Evolutionary conservation across 1,284 basidiomycete species (phyloP).

Genomic region (Golubevia sp.): DNA sequence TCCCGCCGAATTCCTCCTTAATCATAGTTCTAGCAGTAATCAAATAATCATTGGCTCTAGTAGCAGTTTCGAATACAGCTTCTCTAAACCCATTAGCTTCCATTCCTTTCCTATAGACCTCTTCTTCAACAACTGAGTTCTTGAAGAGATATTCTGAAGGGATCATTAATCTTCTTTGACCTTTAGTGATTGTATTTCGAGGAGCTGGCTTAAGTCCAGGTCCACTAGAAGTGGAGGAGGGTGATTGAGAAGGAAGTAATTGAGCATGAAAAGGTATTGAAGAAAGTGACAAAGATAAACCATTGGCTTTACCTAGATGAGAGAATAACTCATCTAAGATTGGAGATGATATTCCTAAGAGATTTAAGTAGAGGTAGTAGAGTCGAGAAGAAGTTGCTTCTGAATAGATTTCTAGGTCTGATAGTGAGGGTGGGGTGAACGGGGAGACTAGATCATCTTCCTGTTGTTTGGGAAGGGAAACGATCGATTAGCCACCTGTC

Average conservation of each 20-base stretch:
- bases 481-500: too few relatives aligned
- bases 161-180: slow-evolving; percentile 73
- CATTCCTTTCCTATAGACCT: slow-evolving; percentile 76
- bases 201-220: neutral
- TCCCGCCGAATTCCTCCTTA: slow-evolving; percentile 68
- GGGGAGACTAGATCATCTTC: slow-evolving; percentile 48
- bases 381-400: slow-evolving; percentile 50
- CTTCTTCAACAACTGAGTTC: slow-evolving; percentile 81
- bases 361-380: slow-evolving; percentile 43
- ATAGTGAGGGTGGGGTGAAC: slow-evolving; percentile 38
- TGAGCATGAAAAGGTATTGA: slow-evolving; percentile 39
- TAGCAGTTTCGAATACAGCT: slow-evolving; percentile 86
- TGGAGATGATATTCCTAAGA: slow-evolving; percentile 30
- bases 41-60: slow-evolving; percentile 86
- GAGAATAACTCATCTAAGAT: slow-evolving; percentile 49
- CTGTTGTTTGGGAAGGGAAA: neutral
- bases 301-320: slow-evolving; percentile 56
- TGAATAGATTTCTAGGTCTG: slow-evolving; percentile 41
- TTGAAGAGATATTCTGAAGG: slow-evolving; percentile 82
- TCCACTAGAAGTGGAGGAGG: slow-evolving; percentile 26
- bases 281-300: slow-evolving; percentile 34
- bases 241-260: slow-evolving; percentile 27
- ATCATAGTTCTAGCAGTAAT: slow-evolving; percentile 80
- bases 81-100: slow-evolving; percentile 70
- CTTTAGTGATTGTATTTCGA: slow-evolving; percentile 27